These are phyloP conservation scores for Botrytis byssoidea DNA, from an alignment of 2,329 filamentous ascomycete species.

Conservation along the genomic window DNA sequence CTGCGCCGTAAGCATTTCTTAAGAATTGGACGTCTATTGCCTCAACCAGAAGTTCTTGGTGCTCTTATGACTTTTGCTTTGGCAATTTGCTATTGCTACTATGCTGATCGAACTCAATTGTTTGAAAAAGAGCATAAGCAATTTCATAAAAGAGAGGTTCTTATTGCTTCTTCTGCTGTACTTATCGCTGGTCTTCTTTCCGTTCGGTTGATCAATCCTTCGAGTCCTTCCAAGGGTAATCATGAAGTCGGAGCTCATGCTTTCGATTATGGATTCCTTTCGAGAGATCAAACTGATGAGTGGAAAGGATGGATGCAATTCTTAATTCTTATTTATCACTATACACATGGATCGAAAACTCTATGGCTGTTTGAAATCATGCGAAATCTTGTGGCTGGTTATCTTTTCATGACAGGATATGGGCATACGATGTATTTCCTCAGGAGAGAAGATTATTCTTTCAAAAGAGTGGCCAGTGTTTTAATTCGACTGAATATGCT, in stretches of 20 bases:
- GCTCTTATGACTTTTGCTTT: conserved; percentile 30
- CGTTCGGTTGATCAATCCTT: conserved; percentile 29
- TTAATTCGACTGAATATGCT: conserved; percentile 59
- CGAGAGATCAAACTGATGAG: conserved; percentile 59
- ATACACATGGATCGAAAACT: conserved; percentile 51
- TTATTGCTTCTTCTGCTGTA: conserved; percentile 33
- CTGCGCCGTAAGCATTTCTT: conserved; percentile 25
- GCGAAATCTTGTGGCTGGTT: conserved; percentile 54
- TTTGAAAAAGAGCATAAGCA: conserved; percentile 53
- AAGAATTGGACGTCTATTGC: conserved; percentile 27
- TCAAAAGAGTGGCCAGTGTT: conserved; percentile 51
- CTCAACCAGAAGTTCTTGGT: conserved; percentile 26
- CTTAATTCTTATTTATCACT: conserved; percentile 56
- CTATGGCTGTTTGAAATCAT: conserved; percentile 55
- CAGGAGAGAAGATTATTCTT: conserved; percentile 55
- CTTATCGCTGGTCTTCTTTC: conserved; percentile 38
- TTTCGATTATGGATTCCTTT: conserved; percentile 45
- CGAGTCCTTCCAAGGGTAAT: neutral
- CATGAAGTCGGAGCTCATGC: conserved; percentile 13
- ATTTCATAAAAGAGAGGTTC: conserved; percentile 42
- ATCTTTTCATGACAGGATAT: conserved; percentile 62
- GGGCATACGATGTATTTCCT: conserved; percentile 61
- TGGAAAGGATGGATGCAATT: conserved; percentile 67
- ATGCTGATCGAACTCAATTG: conserved; percentile 53
- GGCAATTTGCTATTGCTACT: conserved; percentile 47